Evolutionary conservation across 257 asterid genomes (phyloP).

Genomic region (Oldenlandia corymbosa): DNA sequence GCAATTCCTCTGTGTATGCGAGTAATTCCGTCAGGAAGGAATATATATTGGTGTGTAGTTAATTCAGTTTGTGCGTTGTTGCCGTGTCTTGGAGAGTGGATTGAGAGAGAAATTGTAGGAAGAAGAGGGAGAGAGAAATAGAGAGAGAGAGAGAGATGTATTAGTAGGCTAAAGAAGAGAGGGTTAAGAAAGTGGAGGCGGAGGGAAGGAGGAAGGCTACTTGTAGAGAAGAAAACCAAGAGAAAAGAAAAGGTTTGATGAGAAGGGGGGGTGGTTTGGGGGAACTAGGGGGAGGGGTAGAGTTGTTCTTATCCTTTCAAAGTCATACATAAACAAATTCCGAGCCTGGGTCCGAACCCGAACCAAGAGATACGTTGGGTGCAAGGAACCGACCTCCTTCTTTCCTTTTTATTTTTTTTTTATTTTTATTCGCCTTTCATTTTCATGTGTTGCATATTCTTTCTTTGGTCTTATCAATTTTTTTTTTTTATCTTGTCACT

Average conservation of each 20-base stretch:
- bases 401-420: constrained; percentile 36
- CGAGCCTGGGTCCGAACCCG: constrained; percentile 39
- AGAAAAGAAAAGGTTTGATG: background rate
- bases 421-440: constrained; percentile 31
- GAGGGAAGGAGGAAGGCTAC: constrained; percentile 25
- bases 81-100: constrained; percentile 10
- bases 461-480: constrained; percentile 30
- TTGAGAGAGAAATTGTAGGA: constrained; percentile 14
- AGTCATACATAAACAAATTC: constrained; percentile 31
- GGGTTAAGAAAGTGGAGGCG: constrained; percentile 41
- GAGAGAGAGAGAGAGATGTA: constrained; percentile 12
- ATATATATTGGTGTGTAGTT: background rate
- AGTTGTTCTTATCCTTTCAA: constrained; percentile 60
- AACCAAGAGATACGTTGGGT: constrained; percentile 44
- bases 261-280: background rate
- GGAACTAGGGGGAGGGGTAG: background rate
- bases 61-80: background rate
- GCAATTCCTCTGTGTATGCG: background rate
- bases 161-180: constrained; percentile 21
- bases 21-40: background rate
- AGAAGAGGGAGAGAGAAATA: constrained; percentile 12
- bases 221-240: constrained; percentile 29
- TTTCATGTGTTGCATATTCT: constrained; percentile 41
- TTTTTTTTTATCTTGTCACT: background rate
- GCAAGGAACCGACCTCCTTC: constrained; percentile 74